Evolutionary conservation across 73 alveolate genomes (phyloP).

Genomic region (Stentor coeruleus): DNA sequence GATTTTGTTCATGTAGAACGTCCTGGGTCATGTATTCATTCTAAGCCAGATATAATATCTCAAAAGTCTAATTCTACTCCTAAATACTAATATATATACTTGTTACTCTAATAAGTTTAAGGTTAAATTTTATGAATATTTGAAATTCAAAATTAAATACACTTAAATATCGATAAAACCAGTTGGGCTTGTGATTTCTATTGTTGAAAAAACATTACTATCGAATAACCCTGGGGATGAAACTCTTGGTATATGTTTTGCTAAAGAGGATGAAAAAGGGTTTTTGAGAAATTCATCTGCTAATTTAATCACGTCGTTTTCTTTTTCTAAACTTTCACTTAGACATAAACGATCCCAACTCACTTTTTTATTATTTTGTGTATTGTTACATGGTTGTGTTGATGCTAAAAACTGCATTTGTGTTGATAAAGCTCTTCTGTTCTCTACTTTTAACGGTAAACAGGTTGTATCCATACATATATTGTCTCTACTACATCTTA

Average conservation of each 20-base stretch:
- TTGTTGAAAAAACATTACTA: background rate
- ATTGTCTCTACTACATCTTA: background rate
- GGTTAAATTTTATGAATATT: too few relatives aligned
- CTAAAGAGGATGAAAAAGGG: background rate
- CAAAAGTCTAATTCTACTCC: too few relatives aligned
- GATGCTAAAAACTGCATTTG: slow-evolving; percentile 1
- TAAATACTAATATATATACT: too few relatives aligned
- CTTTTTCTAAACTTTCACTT: background rate
- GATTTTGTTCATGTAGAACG: background rate
- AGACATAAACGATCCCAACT: background rate
- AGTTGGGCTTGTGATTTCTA: background rate
- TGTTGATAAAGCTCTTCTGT: background rate
- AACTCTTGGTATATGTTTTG: background rate
- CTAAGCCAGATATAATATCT: background rate
- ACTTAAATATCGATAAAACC: too few relatives aligned
- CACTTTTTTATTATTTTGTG: background rate
- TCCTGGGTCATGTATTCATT: background rate
- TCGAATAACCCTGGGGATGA: background rate
- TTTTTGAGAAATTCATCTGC: background rate
- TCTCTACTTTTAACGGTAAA: background rate
- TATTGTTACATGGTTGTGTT: background rate
- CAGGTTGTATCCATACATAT: background rate
- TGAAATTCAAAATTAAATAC: too few relatives aligned
- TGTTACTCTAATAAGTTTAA: too few relatives aligned
- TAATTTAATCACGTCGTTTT: background rate